Conservation (phyloP, 1,139 yeast genomes). For the Yamadazyma blattariae region DNA sequence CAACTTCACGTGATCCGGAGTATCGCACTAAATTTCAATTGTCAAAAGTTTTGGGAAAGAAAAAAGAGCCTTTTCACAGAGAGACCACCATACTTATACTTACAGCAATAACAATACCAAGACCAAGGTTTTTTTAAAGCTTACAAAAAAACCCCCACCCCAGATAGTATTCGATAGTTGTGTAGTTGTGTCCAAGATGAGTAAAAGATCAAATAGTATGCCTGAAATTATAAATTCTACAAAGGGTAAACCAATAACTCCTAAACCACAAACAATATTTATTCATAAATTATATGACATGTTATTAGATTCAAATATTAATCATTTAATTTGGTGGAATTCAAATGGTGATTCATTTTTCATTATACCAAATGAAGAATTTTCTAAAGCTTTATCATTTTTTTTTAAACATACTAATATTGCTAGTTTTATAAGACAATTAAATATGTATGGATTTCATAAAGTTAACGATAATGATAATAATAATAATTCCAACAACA, state of each 20-base stretch:
- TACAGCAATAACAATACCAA: too few species aligned
- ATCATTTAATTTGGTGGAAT: conserved; percentile 48
- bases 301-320: conserved; percentile 52
- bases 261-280: conserved; percentile 52
- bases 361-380: conserved; percentile 53
- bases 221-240: conserved; percentile 4
- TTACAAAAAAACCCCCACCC: too few species aligned
- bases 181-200: too few species aligned
- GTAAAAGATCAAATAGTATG: conserved; percentile 14
- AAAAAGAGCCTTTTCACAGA: too few species aligned
- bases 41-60: too few species aligned
- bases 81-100: too few species aligned
- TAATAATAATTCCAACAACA: not conserved
- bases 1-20: too few species aligned
- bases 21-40: too few species aligned
- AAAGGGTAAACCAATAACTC: not conserved
- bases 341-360: conserved; percentile 36
- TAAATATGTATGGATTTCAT: conserved; percentile 81
- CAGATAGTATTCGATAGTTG: too few species aligned
- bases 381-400: conserved; percentile 57
- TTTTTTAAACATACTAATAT: conserved; percentile 78
- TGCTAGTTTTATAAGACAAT: conserved; percentile 74
- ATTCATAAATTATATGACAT: conserved; percentile 63
- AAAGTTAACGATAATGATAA: conserved; percentile 47
- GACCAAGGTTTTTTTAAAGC: too few species aligned